phyloP scores from a whole-genome alignment of 345 rosid genomes.

The Odontarrhena argentea region DNA sequence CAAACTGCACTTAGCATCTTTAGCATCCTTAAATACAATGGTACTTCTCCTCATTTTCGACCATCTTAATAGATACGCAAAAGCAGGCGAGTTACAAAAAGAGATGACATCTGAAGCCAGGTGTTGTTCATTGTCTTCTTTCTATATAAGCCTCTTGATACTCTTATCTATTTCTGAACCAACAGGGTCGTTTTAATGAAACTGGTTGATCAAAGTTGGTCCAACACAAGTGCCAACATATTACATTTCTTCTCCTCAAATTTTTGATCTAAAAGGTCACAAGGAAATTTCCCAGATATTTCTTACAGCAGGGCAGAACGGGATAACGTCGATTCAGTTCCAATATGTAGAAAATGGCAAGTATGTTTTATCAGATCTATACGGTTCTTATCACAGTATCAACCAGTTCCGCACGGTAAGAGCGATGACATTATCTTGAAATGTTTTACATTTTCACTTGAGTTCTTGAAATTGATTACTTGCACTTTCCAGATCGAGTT shows the following conservation, averaged over 20 bases:
- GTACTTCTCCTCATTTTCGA: too few relatives aligned
- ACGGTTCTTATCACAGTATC: neutral
- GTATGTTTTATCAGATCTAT: neutral
- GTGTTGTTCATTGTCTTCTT: neutral
- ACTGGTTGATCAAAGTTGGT: slow-evolving; percentile 8
- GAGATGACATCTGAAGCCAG: slow-evolving; percentile 5
- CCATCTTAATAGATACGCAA: too few relatives aligned
- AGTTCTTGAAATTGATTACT: neutral
- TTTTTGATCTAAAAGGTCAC: slow-evolving; percentile 7
- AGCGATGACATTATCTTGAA: neutral
- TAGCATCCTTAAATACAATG: too few relatives aligned
- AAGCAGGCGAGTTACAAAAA: neutral
- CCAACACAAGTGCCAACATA: neutral
- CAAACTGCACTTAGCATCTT: too few relatives aligned
- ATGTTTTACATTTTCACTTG: neutral
- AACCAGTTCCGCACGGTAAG: neutral
- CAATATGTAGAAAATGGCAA: slow-evolving; percentile 5
- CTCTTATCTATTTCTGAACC: neutral
- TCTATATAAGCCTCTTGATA: neutral
- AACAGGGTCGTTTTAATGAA: neutral
- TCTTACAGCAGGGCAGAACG: neutral
- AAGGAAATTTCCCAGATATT: slow-evolving; percentile 21
- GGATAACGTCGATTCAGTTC: slow-evolving; percentile 17
- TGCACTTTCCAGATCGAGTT: slow-evolving; percentile 21
- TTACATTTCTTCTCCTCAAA: neutral